Conservation (phyloP, 1,139 yeast genomes). For the Tardiomyces blankii region DNA sequence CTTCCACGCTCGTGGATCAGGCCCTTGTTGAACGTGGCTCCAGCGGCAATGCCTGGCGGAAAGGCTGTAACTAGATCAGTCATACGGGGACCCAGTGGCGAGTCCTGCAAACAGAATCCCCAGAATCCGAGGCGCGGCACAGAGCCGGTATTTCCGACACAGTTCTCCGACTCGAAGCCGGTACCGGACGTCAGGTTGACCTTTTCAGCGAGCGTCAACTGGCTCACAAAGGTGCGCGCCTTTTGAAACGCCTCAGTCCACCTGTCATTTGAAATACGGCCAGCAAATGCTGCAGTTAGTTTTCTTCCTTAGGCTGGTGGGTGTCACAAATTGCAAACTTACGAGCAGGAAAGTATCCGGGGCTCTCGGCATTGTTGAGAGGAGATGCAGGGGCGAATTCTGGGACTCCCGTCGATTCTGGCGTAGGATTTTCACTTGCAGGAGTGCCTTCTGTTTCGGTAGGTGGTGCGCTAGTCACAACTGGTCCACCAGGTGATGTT, state of each 20-base stretch:
- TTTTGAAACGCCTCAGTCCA: conserved; percentile 50
- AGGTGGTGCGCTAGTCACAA: no score
- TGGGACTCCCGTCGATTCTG: no score
- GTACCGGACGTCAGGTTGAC: conserved; percentile 57
- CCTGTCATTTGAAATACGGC: conserved; percentile 20
- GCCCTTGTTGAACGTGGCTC: conserved; percentile 45
- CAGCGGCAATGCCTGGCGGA: conserved; percentile 51
- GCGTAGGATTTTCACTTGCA: no score
- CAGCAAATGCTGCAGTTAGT: conserved; percentile 7
- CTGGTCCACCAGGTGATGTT: no score
- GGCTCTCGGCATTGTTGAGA: conserved; percentile 12
- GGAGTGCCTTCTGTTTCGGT: no score
- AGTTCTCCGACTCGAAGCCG: conserved; percentile 57
- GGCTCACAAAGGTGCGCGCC: conserved; percentile 41
- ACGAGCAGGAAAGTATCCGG: conserved; percentile 19
- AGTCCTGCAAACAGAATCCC: conserved; percentile 50
- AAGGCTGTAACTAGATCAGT: conserved; percentile 48
- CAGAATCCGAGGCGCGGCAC: conserved; percentile 47
- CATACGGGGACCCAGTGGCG: conserved; percentile 51
- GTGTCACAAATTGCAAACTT: no score
- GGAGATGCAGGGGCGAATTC: background rate
- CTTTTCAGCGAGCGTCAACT: conserved; percentile 47
- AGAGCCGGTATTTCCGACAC: conserved; percentile 54
- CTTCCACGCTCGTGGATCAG: conserved; percentile 43
- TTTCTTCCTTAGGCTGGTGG: background rate